Base-by-base conservation (phyloP, 495 filamentous ascomycete genomes). In the Talaromyces nanjingensis region DNA sequence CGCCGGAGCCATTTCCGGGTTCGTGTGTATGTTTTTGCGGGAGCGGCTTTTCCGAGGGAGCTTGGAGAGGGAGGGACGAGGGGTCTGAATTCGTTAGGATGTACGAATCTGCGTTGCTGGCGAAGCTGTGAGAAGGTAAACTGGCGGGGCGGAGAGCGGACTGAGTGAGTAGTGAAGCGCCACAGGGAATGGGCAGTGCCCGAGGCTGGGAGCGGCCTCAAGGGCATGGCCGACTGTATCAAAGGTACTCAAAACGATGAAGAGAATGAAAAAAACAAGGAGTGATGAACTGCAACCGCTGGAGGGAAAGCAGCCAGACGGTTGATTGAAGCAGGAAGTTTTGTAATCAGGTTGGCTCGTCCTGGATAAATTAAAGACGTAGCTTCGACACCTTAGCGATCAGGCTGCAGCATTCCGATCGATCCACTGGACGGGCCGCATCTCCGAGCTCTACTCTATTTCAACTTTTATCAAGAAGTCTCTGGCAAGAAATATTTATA, bases 21-120 rank as follows among this genome's bases (percentile, higher is more conserved):
- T 37, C 86, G 88, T 22, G 72, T 78, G 75, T 87, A 92, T 42
- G 74, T 75, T 70, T 85, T 84, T 16, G 90, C 83, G 1, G 84
- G 76, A n/a, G 73, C 78, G 9, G 92, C 86, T 69, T 86, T 87
- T 45, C 90, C 90, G 39, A 98, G 82, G n/a, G 87, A 89, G 59
- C 80, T 80, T 2, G 93, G 93, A 5, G 89, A 83, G 2, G 93
- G 93, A 20, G 93, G 93, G 6, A 81, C 83, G 59, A 96, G 85
- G n/a, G 89, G 85, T 63, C 88, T 81, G 75, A 88, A 91, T 61
- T 62, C 60, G 47, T 53, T 52, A 25, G 60, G 60, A 62, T 62
- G 60, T 8, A 62, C 45, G 60, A 62, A 62, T 62, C 60, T 62
- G 45, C 60, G 60, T 22, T 52, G 45, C 3, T 20, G 59, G 20